A percentile compares a stretch with the other conserved stretches of the same genome.
These are phyloP conservation scores for Cornus kousa DNA, from an alignment of 148 eudicot species.

Conservation along the genomic window DNA sequence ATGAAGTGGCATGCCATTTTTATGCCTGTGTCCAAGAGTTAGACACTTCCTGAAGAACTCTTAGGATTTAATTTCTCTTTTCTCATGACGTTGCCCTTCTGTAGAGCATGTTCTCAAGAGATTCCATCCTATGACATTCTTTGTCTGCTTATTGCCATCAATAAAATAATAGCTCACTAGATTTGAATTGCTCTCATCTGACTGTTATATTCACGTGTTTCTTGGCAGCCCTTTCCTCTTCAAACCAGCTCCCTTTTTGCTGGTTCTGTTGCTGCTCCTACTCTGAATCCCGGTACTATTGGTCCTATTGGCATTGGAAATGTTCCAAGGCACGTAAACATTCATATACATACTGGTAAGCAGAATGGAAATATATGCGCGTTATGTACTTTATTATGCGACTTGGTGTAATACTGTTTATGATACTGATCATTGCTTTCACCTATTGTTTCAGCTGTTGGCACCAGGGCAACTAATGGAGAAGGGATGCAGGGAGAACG, in stretches of 20 bases:
- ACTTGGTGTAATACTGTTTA: constrained; percentile 8
- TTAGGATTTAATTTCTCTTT: neutral
- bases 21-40: neutral
- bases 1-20: neutral
- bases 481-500: constrained; percentile 56
- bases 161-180: neutral
- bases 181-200: neutral
- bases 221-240: constrained; percentile 84
- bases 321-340: constrained; percentile 76
- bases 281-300: constrained; percentile 41
- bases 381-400: neutral
- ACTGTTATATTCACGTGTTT: neutral
- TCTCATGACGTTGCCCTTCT: neutral
- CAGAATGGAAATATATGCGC: neutral
- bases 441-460: constrained; percentile 54
- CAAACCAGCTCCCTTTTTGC: constrained; percentile 76
- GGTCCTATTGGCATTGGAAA: constrained; percentile 71
- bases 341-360: constrained; percentile 94
- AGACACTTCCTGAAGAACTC: neutral
- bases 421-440: constrained; percentile 38
- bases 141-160: neutral
- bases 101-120: neutral
- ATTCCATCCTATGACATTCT: neutral
- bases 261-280: constrained; percentile 38
- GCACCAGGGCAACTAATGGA: constrained; percentile 56